phyloP scores from a whole-genome alignment of 2,329 filamentous ascomycete species.

The Sordariomycetes sp. region DNA sequence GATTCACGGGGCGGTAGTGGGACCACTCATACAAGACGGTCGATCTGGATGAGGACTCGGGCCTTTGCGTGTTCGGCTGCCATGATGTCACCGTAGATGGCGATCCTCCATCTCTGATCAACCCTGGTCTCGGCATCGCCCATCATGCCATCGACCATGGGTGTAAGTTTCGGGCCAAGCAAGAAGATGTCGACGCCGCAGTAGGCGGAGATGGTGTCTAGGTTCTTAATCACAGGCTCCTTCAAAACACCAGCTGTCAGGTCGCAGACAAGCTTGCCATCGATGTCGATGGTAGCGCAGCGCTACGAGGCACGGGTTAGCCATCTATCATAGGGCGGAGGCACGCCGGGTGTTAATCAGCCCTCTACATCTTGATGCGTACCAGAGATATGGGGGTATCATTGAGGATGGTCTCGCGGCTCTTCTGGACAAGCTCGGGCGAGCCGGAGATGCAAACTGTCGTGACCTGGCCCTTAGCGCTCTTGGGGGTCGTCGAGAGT shows the following conservation, averaged over 20 bases:
- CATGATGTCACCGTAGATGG: slow-evolving; percentile 91
- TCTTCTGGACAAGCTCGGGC: slow-evolving; percentile 79
- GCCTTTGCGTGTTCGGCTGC: slow-evolving; percentile 97
- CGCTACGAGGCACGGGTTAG: slow-evolving; percentile 41
- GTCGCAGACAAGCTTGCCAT: slow-evolving; percentile 82
- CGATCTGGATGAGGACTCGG: slow-evolving; percentile 90
- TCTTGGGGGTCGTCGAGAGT: slow-evolving; percentile 69
- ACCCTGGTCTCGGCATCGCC: slow-evolving; percentile 74
- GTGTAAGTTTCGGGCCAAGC: slow-evolving; percentile 77
- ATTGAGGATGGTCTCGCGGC: slow-evolving; percentile 79
- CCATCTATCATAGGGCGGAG: slow-evolving; percentile 12
- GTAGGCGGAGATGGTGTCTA: slow-evolving; percentile 77
- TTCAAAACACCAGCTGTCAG: slow-evolving; percentile 55
- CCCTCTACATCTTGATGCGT: slow-evolving; percentile 24
- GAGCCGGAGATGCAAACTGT: slow-evolving; percentile 88
- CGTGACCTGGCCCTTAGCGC: slow-evolving; percentile 58
- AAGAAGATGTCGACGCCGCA: slow-evolving; percentile 97
- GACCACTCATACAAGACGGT: slow-evolving; percentile 59
- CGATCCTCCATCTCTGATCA: slow-evolving; percentile 83
- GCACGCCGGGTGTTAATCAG: neutral
- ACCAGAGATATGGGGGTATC: slow-evolving; percentile 89
- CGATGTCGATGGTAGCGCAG: slow-evolving; percentile 87
- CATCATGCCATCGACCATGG: slow-evolving; percentile 63
- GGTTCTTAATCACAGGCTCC: slow-evolving; percentile 66
- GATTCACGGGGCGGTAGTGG: neutral